Evolutionary conservation across 2,329 filamentous ascomycete species (phyloP).

Genomic region (Epichloe festucae): DNA sequence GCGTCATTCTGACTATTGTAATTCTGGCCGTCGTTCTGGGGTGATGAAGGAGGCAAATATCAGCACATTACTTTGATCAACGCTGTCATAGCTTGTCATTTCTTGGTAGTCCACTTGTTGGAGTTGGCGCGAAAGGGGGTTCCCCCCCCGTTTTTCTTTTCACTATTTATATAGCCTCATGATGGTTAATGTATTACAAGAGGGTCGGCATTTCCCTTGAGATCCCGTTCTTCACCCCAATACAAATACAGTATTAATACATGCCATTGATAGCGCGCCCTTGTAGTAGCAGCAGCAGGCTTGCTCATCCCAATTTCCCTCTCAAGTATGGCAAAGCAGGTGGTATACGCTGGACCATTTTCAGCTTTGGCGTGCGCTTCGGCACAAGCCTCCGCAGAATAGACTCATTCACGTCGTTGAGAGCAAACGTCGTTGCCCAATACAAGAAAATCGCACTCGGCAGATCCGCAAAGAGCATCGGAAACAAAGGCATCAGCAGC

Average conservation of each 20-base stretch:
- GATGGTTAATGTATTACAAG: constrained; percentile 6
- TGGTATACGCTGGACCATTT: constrained; percentile 4
- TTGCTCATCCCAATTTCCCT: not conserved
- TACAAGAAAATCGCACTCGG: constrained; percentile 29
- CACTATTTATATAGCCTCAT: constrained; percentile 4
- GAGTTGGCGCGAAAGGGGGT: constrained; percentile 6
- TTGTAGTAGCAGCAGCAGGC: not conserved
- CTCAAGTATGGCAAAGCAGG: constrained; percentile 12
- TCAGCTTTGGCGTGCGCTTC: constrained; percentile 9
- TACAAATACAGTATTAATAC: not conserved
- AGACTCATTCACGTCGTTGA: constrained; percentile 20
- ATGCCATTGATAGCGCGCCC: too few species aligned
- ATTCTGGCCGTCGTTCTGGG: constrained; percentile 75
- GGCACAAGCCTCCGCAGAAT: constrained; percentile 15
- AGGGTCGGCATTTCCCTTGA: constrained; percentile 5
- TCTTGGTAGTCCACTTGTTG: not conserved
- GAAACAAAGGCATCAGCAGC: constrained; percentile 22
- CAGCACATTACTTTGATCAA: too few species aligned
- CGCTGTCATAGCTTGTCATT: not conserved
- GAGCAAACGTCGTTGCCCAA: constrained; percentile 24
- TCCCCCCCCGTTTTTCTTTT: not conserved
- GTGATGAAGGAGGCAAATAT: constrained; percentile 23
- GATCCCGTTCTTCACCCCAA: constrained; percentile 8
- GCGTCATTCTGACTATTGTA: constrained; percentile 79
- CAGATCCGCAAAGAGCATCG: constrained; percentile 21